These are phyloP conservation scores for Heterobasidion occidentale DNA, from an alignment of 1,284 basidiomycete species.

Conservation along the genomic window DNA sequence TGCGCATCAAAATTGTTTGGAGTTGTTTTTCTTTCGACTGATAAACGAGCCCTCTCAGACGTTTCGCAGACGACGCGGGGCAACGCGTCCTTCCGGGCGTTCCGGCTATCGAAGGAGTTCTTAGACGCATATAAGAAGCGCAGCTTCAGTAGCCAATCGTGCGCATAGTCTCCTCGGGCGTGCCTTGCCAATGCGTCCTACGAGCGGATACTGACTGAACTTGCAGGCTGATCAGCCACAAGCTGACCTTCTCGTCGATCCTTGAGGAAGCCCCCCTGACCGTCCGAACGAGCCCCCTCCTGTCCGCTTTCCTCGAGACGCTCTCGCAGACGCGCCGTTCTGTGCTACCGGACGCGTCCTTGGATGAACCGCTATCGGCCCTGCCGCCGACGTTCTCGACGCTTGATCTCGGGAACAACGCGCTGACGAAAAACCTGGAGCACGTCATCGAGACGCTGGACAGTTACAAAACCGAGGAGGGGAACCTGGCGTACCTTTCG, in stretches of 20 bases:
- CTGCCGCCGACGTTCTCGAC: slow-evolving; percentile 49
- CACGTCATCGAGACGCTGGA: slow-evolving; percentile 83
- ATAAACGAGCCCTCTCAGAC: slow-evolving; percentile 32
- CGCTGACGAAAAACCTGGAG: slow-evolving; percentile 66
- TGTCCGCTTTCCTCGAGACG: slow-evolving; percentile 79
- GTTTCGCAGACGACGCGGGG: slow-evolving; percentile 73
- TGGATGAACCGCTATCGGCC: slow-evolving; percentile 27
- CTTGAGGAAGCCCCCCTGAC: slow-evolving; percentile 87
- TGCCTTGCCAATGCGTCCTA: background rate
- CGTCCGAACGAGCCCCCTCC: slow-evolving; percentile 81
- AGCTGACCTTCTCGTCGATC: slow-evolving; percentile 85
- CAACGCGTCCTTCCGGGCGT: slow-evolving; percentile 88
- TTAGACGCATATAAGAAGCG: slow-evolving; percentile 80
- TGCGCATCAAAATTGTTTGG: slow-evolving; percentile 18
- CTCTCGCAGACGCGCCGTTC: slow-evolving; percentile 35
- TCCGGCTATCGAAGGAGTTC: slow-evolving; percentile 80
- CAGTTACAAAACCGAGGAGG: slow-evolving; percentile 83
- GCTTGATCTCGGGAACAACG: slow-evolving; percentile 54
- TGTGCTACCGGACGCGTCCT: slow-evolving; percentile 22
- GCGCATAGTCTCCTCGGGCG: slow-evolving; percentile 1
- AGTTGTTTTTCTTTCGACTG: background rate
- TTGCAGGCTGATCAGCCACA: slow-evolving; percentile 76
- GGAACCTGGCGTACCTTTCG: slow-evolving; percentile 87
- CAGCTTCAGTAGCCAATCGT: slow-evolving; percentile 69
- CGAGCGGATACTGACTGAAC: background rate